Evolutionary conservation across 1,284 basidiomycete species (phyloP), one percentile per base, ranked within the genome.

Genomic region (Tausonia pullulans): DNA sequence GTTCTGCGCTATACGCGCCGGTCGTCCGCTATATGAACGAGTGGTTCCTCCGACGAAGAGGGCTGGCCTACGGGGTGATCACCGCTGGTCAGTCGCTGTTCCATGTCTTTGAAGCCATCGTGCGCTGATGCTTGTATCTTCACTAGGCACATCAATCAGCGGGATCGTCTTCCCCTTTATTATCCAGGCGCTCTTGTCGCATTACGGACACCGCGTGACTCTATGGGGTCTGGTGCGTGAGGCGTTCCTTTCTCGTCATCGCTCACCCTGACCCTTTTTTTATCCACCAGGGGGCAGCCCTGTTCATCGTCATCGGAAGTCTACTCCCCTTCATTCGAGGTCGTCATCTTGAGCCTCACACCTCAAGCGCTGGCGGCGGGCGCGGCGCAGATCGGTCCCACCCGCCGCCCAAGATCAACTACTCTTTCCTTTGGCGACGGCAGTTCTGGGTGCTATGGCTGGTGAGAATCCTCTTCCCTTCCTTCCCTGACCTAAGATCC

Each of bases 81-180:
- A 75, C 72, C 64, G 70, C 72, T 8, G 75, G 76, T 10, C 6
- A 11, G 54, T 56, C 41, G 5, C 39, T 54, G 3, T 40, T 40
- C 54, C 13, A 4, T 41, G 13, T 11, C 39, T 44, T 44, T 16
- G 1, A 8, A 6, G 54, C 52, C 5, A 6, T 39, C 16, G 5
- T 54, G 16, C 52, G n/a, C 52, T 16, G 52, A 53, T 13, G 16
- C 1, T 39, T 5, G 7, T 39, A 7, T 9, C 44, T 13, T 6
- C 9, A 41, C 8, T 16, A 58, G 62, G 55, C 2, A 63, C 62
- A 6, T 55, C 53, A 0, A 43, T 71, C 2, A 74, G 75, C 14
- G 76, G 76, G 13, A 71, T 72, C 4, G 68, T 74, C 55, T 76
- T 74, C 66, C 76, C 75, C 1, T 73, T 75, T 61, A 62, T 78